Percentiles rank a stretch among this genome's conserved stretches.
Evolutionary conservation across 1,284 basidiomycete genomes (phyloP).

Genomic region (Microstroma glucosiphilum): DNA sequence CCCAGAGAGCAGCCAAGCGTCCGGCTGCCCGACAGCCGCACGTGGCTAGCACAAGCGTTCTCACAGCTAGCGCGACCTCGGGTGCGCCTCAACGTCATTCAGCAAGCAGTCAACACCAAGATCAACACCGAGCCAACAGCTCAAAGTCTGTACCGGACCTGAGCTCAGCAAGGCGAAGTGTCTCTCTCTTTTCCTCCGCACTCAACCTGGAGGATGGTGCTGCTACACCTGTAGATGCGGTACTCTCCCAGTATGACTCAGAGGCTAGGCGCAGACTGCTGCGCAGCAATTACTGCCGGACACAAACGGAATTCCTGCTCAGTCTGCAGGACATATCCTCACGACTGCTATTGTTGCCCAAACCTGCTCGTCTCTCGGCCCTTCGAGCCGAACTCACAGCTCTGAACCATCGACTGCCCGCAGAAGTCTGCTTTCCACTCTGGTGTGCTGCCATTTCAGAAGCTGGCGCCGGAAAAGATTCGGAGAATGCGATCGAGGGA

Average conservation of each 20-base stretch:
- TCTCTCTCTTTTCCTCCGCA: slow-evolving; percentile 53
- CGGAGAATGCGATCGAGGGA: slow-evolving; percentile 10
- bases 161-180: neutral
- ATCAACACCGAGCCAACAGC: neutral
- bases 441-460: slow-evolving; percentile 62
- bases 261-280: slow-evolving; percentile 31
- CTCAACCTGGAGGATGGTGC: slow-evolving; percentile 58
- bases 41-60: too few species aligned
- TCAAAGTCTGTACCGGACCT: slow-evolving; percentile 3
- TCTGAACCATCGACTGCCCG: slow-evolving; percentile 86
- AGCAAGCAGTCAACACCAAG: neutral
- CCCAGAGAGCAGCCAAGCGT: slow-evolving; percentile 6
- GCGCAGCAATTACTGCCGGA: slow-evolving; percentile 64
- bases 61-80: too few species aligned
- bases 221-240: slow-evolving; percentile 22
- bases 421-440: slow-evolving; percentile 87
- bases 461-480: slow-evolving; percentile 23
- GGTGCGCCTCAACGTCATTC: too few species aligned
- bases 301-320: slow-evolving; percentile 86
- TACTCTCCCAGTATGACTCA: slow-evolving; percentile 33
- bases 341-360: slow-evolving; percentile 81
- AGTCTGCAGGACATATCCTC: slow-evolving; percentile 88
- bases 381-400: slow-evolving; percentile 90
- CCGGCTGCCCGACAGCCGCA: too few species aligned
- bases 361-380: slow-evolving; percentile 87